Evolutionary conservation across 2,329 filamentous ascomycete species (phyloP).

Genomic region (Aphanocladium album): DNA sequence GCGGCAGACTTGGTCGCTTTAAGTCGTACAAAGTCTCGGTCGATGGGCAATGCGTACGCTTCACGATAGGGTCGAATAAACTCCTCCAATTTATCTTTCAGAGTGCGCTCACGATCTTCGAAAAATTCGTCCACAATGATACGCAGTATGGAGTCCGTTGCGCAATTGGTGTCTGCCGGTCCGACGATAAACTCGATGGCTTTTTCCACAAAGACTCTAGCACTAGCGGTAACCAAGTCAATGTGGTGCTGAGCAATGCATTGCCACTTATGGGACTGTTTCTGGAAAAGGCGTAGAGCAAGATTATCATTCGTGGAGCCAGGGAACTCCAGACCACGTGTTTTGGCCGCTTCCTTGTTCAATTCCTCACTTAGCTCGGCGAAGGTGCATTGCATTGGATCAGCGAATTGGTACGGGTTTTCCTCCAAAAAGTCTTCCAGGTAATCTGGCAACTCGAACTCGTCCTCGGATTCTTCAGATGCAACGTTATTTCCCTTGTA

Average conservation of each 20-base stretch:
- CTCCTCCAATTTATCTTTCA: constrained; percentile 29
- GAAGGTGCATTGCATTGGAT: neutral
- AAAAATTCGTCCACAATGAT: constrained; percentile 22
- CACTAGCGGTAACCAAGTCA: neutral
- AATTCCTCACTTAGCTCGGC: neutral
- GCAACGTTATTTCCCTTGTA: no score
- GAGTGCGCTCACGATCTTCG: constrained; percentile 20
- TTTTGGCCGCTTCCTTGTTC: neutral
- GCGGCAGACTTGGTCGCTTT: constrained; percentile 9
- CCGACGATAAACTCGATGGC: constrained; percentile 21
- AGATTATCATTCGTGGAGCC: neutral
- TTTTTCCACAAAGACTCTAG: constrained; percentile 19
- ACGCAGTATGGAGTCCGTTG: neutral
- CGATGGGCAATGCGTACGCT: constrained; percentile 26
- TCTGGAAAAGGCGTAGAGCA: neutral
- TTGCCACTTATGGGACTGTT: neutral
- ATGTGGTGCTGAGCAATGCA: neutral
- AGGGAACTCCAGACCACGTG: neutral
- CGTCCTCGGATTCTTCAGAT: neutral
- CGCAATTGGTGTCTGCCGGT: neutral
- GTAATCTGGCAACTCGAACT: constrained; percentile 15
- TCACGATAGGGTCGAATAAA: constrained; percentile 28
- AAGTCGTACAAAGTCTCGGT: constrained; percentile 22
- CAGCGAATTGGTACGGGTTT: neutral
- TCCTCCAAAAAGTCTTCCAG: constrained; percentile 20